Evolutionary conservation across 129 eudicot genomes (phyloP), one percentile per base, ranked within the genome.

Genomic region (Chrysanthemum lavandulifolium): DNA sequence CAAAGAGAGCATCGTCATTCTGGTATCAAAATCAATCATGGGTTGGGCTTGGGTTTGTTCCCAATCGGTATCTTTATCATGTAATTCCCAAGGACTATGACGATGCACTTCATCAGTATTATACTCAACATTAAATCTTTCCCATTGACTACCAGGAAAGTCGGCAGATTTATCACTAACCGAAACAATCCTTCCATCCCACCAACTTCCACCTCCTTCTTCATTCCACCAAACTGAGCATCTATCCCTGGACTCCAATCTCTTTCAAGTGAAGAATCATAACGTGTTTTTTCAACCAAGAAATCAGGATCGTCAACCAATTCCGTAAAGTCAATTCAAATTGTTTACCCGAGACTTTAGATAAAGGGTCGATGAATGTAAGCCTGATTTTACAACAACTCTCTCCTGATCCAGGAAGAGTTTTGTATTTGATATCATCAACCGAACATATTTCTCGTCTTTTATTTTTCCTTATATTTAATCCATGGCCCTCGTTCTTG

Each of bases 61-160:
- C 85, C 85, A 84, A 36, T 29, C 64, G 12, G 13, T 14, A 5
- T 81, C 83, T 21, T 71, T 71, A 73, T 83, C 91, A 69, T 86
- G 87, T 40, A 95, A 78, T 76, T 95, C 99, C 99, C 99, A 95
- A 48, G 97, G 95, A 75, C 97, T 80, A 49, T 95, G 99, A 13
- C 40, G 75, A 25, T 63, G 61, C 1, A 15, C 25, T 2, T 36
- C 78, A 5, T 77, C 67, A 60, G 74, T 64, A 50, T 23, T 58
- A 74, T 93, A 93, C 52, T 13, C 19, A 18, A 95, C 82, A 23
- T 13, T 2, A 83, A 66, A 86, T 75, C 94, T 84, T 48, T 90
- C 94, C 99, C 99, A 95, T 21, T 88, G 99, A 79, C 99, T 95
- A 43, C 78, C 95, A 2, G 90, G 99, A 69, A 86, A 90, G 6